Evolutionary conservation across 2,329 filamentous ascomycete genomes (phyloP), one percentile per base, ranked within the genome.

Genomic region (Dactylellina drechsleri): DNA sequence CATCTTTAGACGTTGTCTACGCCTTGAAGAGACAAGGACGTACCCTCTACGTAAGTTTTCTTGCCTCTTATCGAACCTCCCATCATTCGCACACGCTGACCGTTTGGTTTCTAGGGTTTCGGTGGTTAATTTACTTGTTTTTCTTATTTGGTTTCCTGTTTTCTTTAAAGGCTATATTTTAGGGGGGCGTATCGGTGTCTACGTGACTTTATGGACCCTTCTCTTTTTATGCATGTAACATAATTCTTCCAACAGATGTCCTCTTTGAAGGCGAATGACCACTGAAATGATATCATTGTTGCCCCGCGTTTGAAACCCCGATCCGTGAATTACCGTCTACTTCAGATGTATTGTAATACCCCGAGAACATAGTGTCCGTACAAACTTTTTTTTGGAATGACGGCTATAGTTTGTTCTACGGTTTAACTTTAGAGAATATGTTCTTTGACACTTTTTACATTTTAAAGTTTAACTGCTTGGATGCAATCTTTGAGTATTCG

Each of bases 1-100:
- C 88, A 56, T 88, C 87, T 3, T 86, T 89, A 77, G 87, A 89
- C 79, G 87, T 89, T 43, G 87, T 89, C 82, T 88, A 88, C 80
- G 86, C 86, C 68, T 83, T 88, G 78, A 88, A 89, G 85, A 84
- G 87, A 81, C 87, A 89, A 83, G 87, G 87, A 81, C 86, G 85
- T 78, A 90, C 87, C 79, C 86, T 90, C 49, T 89, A 90, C 84
- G 87, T 74, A 67, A 58, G 70, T 59, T 36, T 2, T 13, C 15
- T 16, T 41, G 15, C 2, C n/a, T 26, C 8, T 52, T 26, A 16
- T 26, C 18, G 8, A 40, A 26, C 16, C 26, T 2, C 3, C 23
- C 2, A 23, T 23, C 4, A 23, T 23, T 23, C 23, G 23, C 23
- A 2, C 23, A 23, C 16, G 18, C 60, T 65, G 54, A 65, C 23